Percentiles rank a stretch among this genome's conserved stretches.
phyloP scores from a whole-genome alignment of 1,284 basidiomycete genomes.

The Naganishia sp. region DNA sequence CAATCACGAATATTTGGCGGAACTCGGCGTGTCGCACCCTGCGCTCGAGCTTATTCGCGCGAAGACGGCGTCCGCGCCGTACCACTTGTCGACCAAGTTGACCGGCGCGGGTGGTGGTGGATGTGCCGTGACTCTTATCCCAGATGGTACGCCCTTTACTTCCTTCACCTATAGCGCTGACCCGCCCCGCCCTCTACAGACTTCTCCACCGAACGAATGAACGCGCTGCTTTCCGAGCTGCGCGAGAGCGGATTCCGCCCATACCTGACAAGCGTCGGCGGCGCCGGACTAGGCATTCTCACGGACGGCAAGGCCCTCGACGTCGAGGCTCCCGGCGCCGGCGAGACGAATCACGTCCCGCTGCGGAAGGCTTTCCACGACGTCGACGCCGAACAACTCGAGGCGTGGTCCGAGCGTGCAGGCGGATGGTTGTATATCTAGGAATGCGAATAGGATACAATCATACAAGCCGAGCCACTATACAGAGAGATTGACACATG shows the following conservation, averaged over 20 bases:
- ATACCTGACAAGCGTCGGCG: conserved; percentile 89
- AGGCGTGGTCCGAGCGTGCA: conserved; percentile 62
- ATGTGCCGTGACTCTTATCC: conserved; percentile 92
- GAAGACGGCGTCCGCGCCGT: conserved; percentile 66
- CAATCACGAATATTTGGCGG: conserved; percentile 83
- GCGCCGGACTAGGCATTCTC: conserved; percentile 84
- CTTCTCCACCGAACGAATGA: conserved; percentile 16
- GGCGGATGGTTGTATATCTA: conserved; percentile 59
- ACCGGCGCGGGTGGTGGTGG: conserved; percentile 99
- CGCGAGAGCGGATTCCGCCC: conserved; percentile 71
- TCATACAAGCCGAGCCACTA: background rate
- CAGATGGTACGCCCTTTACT: conserved; percentile 64
- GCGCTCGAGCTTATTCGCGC: conserved; percentile 78
- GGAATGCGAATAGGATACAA: conserved; percentile 4
- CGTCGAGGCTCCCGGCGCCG: conserved; percentile 52
- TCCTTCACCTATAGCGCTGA: background rate
- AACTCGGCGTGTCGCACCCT: conserved; percentile 91
- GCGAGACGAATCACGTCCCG: conserved; percentile 40
- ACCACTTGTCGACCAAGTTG: conserved; percentile 85
- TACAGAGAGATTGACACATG: background rate
- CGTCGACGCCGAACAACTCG: conserved; percentile 57
- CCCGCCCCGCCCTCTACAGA: background rate
- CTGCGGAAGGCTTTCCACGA: conserved; percentile 61
- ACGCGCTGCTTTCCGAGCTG: conserved; percentile 23
- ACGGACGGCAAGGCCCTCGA: conserved; percentile 55